Evolutionary conservation across 2,329 filamentous ascomycete genomes (phyloP).

Genomic region (Botrytis tulipae): DNA sequence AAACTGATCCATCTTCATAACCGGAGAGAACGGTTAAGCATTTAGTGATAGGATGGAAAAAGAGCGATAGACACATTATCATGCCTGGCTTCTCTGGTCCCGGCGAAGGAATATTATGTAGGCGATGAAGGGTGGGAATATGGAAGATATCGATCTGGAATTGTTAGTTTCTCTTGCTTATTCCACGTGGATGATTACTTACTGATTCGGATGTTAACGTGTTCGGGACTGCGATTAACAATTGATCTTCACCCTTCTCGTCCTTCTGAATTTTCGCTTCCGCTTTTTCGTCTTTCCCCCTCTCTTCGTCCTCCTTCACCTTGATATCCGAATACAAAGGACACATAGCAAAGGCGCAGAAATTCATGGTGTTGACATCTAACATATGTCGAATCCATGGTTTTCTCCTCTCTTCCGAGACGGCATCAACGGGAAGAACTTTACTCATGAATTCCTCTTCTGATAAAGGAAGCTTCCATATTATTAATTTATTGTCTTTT

Average conservation of each 20-base stretch:
- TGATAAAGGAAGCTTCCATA: constrained; percentile 69
- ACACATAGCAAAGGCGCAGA: constrained; percentile 70
- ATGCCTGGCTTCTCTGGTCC: constrained; percentile 62
- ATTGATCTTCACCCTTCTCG: constrained; percentile 35
- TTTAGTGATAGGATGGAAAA: constrained; percentile 45
- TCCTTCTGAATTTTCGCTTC: background rate
- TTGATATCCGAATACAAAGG: background rate
- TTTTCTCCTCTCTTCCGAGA: constrained; percentile 49
- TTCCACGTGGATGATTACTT: constrained; percentile 36
- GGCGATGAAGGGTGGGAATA: constrained; percentile 70
- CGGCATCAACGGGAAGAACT: constrained; percentile 67
- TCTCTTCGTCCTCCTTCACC: background rate
- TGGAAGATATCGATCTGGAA: constrained; percentile 74
- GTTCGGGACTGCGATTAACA: constrained; percentile 79
- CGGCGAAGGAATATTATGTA: constrained; percentile 54
- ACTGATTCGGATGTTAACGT: constrained; percentile 70
- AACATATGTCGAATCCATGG: constrained; percentile 87
- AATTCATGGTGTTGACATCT: constrained; percentile 90
- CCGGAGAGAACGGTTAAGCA: constrained; percentile 66
- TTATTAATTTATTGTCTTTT: constrained; percentile 78
- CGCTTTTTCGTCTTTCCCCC: background rate
- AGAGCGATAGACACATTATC: constrained; percentile 78
- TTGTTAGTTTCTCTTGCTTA: constrained; percentile 26
- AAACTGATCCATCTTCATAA: constrained; percentile 80
- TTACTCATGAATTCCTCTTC: constrained; percentile 66